Evolutionary conservation across 441 rosid species (phyloP), one percentile per base, ranked within the genome.

Genomic region (Syzygium syzygioides): DNA sequence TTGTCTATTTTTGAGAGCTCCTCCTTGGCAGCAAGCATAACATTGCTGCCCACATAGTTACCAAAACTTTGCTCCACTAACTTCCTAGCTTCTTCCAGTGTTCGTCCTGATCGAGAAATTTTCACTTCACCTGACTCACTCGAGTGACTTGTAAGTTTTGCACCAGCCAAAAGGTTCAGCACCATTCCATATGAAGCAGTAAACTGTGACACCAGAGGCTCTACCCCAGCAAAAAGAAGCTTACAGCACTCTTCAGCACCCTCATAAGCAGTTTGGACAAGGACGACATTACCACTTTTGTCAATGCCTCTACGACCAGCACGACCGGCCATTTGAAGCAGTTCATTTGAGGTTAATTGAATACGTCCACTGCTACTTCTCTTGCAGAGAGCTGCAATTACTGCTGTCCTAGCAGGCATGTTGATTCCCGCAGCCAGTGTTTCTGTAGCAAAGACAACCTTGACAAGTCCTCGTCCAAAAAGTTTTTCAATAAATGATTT

Each of bases 151-250:
- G 95, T 95, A 80, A 96, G 94, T 93, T 94, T 97, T 52, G 95
- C 88, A 28, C 99, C 99, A 52, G 96, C 96, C 87, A 98, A 94
- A 88, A 98, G 98, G 94, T 98, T 98, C 88, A 98, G 92, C 89
- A 96, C 99, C 99, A 98, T 97, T 79, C 99, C 99, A 89, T 98
- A 97, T 55, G 99, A 98, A 94, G 99, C 99, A 92, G 98, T 95
- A 90, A 98, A 97, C 89, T 96, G 99, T 68, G 99, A 96, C 57
- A 95, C 96, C 79, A 98, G 99, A 91, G 99, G 99, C 91, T 93
- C 95, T 48, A 98, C 91, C 87, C 98, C 99, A 87, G 98, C 90
- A 91, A 97, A 96, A 59, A 97, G 95, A 90, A 98, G 93, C 91
- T 96, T 96, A 92, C 96, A 96, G 92, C 98, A 93, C 89, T 95